Base-by-base conservation (phyloP, 345 rosid species). In the Atalantia buxifolia region DNA sequence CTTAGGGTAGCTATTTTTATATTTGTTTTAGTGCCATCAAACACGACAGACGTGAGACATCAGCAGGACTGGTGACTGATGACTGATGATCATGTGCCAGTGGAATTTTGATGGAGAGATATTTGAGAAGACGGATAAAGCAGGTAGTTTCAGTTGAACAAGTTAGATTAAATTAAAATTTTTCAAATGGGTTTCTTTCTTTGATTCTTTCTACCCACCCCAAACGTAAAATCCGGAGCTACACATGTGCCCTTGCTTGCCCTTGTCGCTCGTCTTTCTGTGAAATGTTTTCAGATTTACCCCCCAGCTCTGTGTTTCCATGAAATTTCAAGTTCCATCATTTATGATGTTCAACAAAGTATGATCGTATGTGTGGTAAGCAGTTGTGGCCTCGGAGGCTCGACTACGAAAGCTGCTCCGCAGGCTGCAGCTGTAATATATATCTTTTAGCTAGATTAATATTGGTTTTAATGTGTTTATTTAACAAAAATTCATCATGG, bases 171-270 rank as follows among this genome's bases (percentile, higher is more conserved):
- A 45, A 45, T 45, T 45, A 40, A 36, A 40, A 86, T 81, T 77
- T 83, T 81, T 82, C 78, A 85, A 79, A 78, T 79, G 18, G 69
- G 53, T 72, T 72, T 45, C n/a, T 22, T 33, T 56, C 25, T 45
- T 45, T 3, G 50, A 12, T 45, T 45, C 50, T 45, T 42, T 42
- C 85, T 72, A 86, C 85, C 88, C 79, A 84, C 88, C 81, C 80
- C 59, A 36, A 70, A 78, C 91, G 84, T 25, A 72, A 87, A 89
- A 79, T 9, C 89, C 86, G 92, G 91, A 84, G 66, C 75, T 78
- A 27, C 75, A 77, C 92, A 87, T 83, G 87, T 84, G 89, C 76
- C 71, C 33, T 82, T 77, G 82, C 78, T 78, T 65, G 57, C 25
- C 25, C 35, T 53, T 72, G 65, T 77, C 81, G 31, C 22, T 76